Conservation (phyloP, 495 filamentous ascomycete genomes). For the Neohortaea acidophila region DNA sequence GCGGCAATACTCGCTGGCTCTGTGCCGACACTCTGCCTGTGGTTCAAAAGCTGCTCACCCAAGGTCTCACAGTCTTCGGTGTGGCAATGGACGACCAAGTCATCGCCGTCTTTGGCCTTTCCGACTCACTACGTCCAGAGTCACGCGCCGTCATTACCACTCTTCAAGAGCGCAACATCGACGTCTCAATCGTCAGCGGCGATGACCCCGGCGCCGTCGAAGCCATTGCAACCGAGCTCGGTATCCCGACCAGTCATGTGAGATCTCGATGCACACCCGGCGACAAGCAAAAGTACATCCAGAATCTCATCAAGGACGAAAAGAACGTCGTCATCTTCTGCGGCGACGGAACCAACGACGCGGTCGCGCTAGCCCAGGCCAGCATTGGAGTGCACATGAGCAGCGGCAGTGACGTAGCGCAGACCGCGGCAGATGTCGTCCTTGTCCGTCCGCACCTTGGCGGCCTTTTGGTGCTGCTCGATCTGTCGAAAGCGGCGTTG, state of each 20-base stretch:
- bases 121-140: slow-evolving; percentile 44
- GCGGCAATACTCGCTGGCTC: slow-evolving; percentile 54
- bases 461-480: slow-evolving; percentile 44
- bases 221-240: slow-evolving; percentile 36
- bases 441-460: slow-evolving; percentile 43
- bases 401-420: slow-evolving; percentile 46
- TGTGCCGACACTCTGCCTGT: slow-evolving; percentile 21
- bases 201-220: slow-evolving; percentile 49
- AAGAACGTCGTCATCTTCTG: slow-evolving; percentile 44
- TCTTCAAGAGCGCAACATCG: slow-evolving; percentile 41
- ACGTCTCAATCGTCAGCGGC: slow-evolving; percentile 51
- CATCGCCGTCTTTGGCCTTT: slow-evolving; percentile 42
- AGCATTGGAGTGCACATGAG: slow-evolving; percentile 57
- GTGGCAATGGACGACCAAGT: slow-evolving; percentile 39
- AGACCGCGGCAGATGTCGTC: slow-evolving; percentile 54
- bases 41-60: slow-evolving; percentile 31
- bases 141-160: slow-evolving; percentile 33
- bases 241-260: slow-evolving; percentile 35
- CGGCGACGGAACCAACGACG: slow-evolving; percentile 74
- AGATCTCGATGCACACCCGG: slow-evolving; percentile 39
- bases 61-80: slow-evolving; percentile 47
- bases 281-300: slow-evolving; percentile 50
- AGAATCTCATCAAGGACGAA: slow-evolving; percentile 23
- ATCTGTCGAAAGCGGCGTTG: slow-evolving; percentile 40
- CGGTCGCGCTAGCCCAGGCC: slow-evolving; percentile 56